Evolutionary conservation across 805 yeast species (phyloP).

Genomic region (Cyberlindnera bimundalis): DNA sequence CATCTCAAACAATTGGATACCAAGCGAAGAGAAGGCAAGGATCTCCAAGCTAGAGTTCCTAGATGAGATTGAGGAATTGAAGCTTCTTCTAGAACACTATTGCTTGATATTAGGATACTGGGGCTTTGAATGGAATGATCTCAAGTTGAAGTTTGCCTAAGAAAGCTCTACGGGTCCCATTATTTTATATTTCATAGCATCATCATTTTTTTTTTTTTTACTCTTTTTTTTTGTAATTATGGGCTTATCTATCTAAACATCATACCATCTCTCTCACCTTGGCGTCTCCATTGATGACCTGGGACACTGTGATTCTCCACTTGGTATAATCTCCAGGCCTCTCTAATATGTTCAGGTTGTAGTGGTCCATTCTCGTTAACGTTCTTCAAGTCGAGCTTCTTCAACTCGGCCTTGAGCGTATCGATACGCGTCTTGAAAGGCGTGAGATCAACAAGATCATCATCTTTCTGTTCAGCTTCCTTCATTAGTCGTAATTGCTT

Average conservation of each 20-base stretch:
- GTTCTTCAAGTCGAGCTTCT: constrained; percentile 29
- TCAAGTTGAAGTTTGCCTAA: constrained; percentile 1
- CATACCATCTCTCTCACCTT: constrained; percentile 68
- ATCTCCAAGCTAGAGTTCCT: constrained; percentile 47
- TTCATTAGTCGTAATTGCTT: constrained; percentile 36
- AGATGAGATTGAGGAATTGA: constrained; percentile 59
- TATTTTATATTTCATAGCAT: constrained; percentile 3
- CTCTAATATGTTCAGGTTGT: constrained; percentile 79
- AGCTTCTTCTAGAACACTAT: constrained; percentile 49
- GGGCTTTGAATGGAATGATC: constrained; percentile 26
- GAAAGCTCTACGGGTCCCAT: not conserved
- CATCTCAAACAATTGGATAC: constrained; percentile 32
- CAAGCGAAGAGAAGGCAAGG: constrained; percentile 35
- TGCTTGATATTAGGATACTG: constrained; percentile 35
- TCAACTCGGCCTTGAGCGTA: constrained; percentile 24
- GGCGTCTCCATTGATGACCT: constrained; percentile 62
- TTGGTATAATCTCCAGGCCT: constrained; percentile 80
- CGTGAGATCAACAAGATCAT: constrained; percentile 6
- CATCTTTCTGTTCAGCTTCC: constrained; percentile 26
- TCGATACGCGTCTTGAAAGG: constrained; percentile 22
- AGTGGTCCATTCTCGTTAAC: constrained; percentile 52
- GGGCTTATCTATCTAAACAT: constrained; percentile 55
- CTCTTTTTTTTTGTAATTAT: too few relatives aligned
- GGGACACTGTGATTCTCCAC: constrained; percentile 63
- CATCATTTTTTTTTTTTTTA: not conserved